Percentiles rank a stretch among this genome's conserved stretches.
These are phyloP conservation scores for Lactarius sanguifluus DNA, from an alignment of 768 basidiomycete genomes.

Conservation along the genomic window DNA sequence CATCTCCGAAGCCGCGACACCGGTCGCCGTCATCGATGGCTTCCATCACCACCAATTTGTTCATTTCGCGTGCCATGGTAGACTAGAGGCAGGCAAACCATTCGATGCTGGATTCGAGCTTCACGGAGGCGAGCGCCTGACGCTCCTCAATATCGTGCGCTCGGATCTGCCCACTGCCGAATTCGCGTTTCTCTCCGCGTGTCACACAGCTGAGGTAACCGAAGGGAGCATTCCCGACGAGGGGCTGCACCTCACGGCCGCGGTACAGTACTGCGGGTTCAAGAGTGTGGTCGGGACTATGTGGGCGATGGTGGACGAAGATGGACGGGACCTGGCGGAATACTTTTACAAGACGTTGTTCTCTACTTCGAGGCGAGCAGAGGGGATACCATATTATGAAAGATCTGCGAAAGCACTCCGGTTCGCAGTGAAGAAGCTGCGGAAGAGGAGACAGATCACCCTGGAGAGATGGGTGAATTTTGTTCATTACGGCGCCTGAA, in stretches of 20 bases:
- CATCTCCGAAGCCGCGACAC: neutral
- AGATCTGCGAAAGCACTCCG: neutral
- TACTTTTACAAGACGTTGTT: neutral
- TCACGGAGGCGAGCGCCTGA: neutral
- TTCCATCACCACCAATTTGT: neutral
- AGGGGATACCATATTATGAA: neutral
- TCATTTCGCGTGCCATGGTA: constrained; percentile 15
- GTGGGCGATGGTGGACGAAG: constrained; percentile 1
- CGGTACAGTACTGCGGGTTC: neutral
- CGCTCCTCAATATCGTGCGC: neutral
- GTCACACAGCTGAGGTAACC: neutral
- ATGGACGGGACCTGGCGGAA: neutral
- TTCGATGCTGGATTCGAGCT: constrained; percentile 5
- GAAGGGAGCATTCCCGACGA: neutral
- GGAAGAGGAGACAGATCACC: neutral
- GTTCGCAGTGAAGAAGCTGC: neutral
- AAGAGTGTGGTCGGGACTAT: constrained; percentile 7
- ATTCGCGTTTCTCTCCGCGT: constrained; percentile 11
- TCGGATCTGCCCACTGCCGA: neutral
- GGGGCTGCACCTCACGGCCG: neutral
- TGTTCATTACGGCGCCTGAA: neutral
- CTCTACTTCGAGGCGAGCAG: neutral
- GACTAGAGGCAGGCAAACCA: neutral
- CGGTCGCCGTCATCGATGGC: neutral
- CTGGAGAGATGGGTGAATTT: neutral